Percentiles rank a stretch among this genome's conserved stretches.
These are phyloP conservation scores for Myxozyma nipponensis DNA, from an alignment of 805 yeast genomes.

Conservation along the genomic window DNA sequence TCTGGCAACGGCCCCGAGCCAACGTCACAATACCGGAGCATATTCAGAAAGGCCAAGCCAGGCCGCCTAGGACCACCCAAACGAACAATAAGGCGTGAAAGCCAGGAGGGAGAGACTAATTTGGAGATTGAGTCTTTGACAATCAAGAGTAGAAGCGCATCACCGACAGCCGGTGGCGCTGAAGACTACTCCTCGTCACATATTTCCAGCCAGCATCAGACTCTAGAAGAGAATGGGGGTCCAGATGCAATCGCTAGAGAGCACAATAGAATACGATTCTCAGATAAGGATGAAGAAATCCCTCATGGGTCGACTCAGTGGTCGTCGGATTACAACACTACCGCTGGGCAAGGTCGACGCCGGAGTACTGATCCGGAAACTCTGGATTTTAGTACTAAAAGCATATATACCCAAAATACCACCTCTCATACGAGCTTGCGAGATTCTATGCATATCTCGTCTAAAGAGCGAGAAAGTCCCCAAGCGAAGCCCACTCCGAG, in stretches of 20 bases:
- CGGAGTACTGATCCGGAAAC: not conserved
- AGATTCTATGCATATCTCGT: not conserved
- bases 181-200: not conserved
- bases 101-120: constrained; percentile 17
- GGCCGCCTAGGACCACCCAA: constrained; percentile 41
- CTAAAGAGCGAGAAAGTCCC: not conserved
- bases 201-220: not conserved
- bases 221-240: not conserved
- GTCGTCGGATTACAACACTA: constrained; percentile 2
- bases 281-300: constrained; percentile 29
- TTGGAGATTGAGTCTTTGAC: not conserved
- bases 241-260: not conserved
- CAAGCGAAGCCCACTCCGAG: not conserved
- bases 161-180: not conserved
- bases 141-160: not conserved
- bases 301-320: constrained; percentile 24
- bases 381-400: not conserved
- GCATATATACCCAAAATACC: not conserved
- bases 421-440: not conserved
- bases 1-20: constrained; percentile 7
- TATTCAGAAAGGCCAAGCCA: constrained; percentile 34
- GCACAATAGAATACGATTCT: constrained; percentile 6
- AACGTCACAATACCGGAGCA: constrained; percentile 32
- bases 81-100: constrained; percentile 31
- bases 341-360: not conserved